Percentiles rank a stretch among this genome's conserved stretches.
These are phyloP conservation scores for Barnettozyma botsteinii DNA, from an alignment of 805 yeast genomes.

Conservation along the genomic window DNA sequence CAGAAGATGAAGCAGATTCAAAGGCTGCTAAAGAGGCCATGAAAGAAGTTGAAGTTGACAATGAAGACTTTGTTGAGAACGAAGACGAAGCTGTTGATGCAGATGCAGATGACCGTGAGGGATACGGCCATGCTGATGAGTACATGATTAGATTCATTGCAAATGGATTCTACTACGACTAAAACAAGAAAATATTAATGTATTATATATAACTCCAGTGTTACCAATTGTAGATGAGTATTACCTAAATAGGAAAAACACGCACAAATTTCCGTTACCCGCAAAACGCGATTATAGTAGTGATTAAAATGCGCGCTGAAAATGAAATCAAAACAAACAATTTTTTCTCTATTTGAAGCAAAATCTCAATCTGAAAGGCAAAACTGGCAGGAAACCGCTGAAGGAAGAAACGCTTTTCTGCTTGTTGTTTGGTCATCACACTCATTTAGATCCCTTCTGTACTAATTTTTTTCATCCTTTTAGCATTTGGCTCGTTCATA, in stretches of 20 bases:
- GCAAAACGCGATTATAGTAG: conserved; percentile 8
- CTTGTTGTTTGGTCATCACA: too few species aligned
- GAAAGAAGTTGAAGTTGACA: conserved; percentile 78
- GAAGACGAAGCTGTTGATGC: conserved; percentile 26
- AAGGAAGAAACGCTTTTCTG: too few species aligned
- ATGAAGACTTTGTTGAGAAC: conserved; percentile 71
- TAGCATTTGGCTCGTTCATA: too few species aligned
- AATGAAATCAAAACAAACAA: conserved; percentile 5
- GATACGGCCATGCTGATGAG: conserved; percentile 83
- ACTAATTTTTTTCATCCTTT: too few species aligned
- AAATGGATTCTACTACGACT: conserved; percentile 61
- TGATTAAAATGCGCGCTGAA: not conserved
- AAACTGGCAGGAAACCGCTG: too few species aligned
- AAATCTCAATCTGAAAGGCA: not conserved
- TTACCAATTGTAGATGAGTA: not conserved
- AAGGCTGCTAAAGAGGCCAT: conserved; percentile 80
- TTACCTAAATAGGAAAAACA: not conserved
- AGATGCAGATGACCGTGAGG: conserved; percentile 48
- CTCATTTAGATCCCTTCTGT: too few species aligned
- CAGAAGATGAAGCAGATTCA: conserved; percentile 90
- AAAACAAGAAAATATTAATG: not conserved
- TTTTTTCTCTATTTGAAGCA: not conserved
- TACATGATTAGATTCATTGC: conserved; percentile 92
- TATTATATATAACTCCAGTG: not conserved
- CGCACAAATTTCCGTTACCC: too few species aligned